Conservation (phyloP, 176 grass and related monocot species). For the Oryza longistaminata region DNA sequence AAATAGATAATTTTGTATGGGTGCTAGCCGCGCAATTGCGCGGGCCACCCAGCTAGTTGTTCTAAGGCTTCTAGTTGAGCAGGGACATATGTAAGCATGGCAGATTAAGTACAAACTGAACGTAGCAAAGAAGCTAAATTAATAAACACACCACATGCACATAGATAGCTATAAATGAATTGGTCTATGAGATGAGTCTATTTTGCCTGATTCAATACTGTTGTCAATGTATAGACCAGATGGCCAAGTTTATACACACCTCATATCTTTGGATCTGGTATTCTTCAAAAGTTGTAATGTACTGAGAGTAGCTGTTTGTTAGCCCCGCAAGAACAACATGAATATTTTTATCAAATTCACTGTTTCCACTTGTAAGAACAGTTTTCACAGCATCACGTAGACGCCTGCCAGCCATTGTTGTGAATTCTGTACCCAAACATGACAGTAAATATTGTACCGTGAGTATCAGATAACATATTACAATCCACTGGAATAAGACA, state of each 20-base stretch:
- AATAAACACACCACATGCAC: background rate
- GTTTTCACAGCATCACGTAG: slow-evolving; percentile 79
- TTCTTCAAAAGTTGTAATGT: slow-evolving; percentile 90
- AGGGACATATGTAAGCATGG: slow-evolving; percentile 12
- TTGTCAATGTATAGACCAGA: background rate
- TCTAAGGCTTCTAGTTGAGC: background rate
- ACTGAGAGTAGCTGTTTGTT: slow-evolving; percentile 94
- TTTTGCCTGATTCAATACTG: background rate
- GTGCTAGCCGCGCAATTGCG: no score
- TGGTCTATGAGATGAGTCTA: background rate
- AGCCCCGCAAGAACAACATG: slow-evolving; percentile 91
- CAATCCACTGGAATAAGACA: slow-evolving; percentile 27
- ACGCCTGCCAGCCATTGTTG: slow-evolving; percentile 89
- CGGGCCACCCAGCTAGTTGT: background rate
- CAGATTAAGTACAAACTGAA: background rate
- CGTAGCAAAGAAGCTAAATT: background rate
- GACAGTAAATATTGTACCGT: slow-evolving; percentile 17
- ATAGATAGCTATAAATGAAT: background rate
- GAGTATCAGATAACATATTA: slow-evolving; percentile 10
- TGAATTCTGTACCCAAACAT: slow-evolving; percentile 71
- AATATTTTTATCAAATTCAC: slow-evolving; percentile 65
- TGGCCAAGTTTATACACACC: slow-evolving; percentile 43
- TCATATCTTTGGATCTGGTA: slow-evolving; percentile 98
- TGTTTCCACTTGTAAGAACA: slow-evolving; percentile 56
- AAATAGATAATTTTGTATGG: no score